phyloP scores from a whole-genome alignment of 1,284 basidiomycete genomes.

The Vanrija pseudolonga region DNA sequence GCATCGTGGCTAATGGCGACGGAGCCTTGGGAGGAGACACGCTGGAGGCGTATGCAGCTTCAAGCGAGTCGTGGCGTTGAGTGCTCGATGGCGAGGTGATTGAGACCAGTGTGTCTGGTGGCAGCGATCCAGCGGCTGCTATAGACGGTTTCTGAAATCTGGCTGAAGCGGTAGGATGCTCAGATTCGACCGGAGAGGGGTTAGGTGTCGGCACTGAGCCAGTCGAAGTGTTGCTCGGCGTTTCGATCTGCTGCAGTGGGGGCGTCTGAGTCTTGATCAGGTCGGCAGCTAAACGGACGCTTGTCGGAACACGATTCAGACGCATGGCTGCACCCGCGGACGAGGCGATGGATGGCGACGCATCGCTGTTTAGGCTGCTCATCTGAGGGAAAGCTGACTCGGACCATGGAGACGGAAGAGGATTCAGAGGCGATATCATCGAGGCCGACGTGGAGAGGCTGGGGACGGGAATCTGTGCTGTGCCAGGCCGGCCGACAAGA shows the following conservation, averaged over 20 bases:
- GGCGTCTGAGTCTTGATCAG: slow-evolving; percentile 38
- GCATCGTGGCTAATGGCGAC: not conserved
- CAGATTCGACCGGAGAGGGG: slow-evolving; percentile 22
- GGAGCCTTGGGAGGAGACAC: not conserved
- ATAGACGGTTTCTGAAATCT: slow-evolving; percentile 1
- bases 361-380: slow-evolving; percentile 24
- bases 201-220: slow-evolving; percentile 33
- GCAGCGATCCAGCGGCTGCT: slow-evolving; percentile 6
- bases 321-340: slow-evolving; percentile 49
- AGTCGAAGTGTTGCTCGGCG: slow-evolving; percentile 13
- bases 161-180: not conserved
- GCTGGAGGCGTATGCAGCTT: not conserved
- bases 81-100: not conserved
- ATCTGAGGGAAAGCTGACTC: slow-evolving; percentile 26
- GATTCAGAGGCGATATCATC: slow-evolving; percentile 48
- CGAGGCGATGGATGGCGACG: slow-evolving; percentile 23
- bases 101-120: not conserved
- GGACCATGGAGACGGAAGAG: slow-evolving; percentile 48
- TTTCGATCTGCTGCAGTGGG: slow-evolving; percentile 6
- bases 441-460: slow-evolving; percentile 43
- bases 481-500: not conserved
- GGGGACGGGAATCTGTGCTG: slow-evolving; percentile 13
- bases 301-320: slow-evolving; percentile 55
- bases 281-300: slow-evolving; percentile 54
- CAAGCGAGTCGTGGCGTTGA: not conserved